These are phyloP conservation scores for Aureobasidium sp. DNA, from an alignment of 2,329 filamentous ascomycete genomes.

Conservation along the genomic window DNA sequence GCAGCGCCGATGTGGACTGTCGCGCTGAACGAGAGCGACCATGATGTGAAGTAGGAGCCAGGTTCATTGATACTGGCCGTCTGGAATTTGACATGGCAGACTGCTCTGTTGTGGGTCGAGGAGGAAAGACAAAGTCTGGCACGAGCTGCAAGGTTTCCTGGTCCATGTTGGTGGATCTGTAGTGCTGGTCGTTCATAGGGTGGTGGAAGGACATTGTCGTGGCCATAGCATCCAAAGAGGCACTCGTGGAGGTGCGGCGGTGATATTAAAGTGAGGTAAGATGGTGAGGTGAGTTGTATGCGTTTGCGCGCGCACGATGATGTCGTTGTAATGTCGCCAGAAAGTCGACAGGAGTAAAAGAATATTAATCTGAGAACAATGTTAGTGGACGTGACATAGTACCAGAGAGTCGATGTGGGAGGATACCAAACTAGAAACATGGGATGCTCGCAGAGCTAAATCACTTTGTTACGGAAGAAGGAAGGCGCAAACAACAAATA, in stretches of 20 bases:
- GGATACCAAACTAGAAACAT: conserved; percentile 11
- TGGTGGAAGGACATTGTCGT: conserved; percentile 9
- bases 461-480: conserved; percentile 9
- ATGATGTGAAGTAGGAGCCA: conserved; percentile 32
- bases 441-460: conserved; percentile 14
- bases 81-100: conserved; percentile 17
- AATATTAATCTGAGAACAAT: conserved; percentile 2
- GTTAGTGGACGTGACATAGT: neutral
- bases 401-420: neutral
- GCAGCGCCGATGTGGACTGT: conserved; percentile 37
- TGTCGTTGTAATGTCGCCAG: conserved; percentile 3
- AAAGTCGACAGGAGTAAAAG: neutral
- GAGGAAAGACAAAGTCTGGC: conserved; percentile 43
- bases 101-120: conserved; percentile 27
- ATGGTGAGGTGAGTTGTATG: neutral
- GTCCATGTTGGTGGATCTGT: conserved; percentile 6
- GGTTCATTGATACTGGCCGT: conserved; percentile 29
- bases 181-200: conserved; percentile 5
- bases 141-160: conserved; percentile 34
- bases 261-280: conserved; percentile 5
- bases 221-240: conserved; percentile 11
- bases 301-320: conserved; percentile 1
- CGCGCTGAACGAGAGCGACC: conserved; percentile 30
- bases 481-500: conserved; percentile 15
- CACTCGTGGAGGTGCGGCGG: neutral